phyloP scores from a whole-genome alignment of 2,329 filamentous ascomycete species.

The Bisporella sp. region DNA sequence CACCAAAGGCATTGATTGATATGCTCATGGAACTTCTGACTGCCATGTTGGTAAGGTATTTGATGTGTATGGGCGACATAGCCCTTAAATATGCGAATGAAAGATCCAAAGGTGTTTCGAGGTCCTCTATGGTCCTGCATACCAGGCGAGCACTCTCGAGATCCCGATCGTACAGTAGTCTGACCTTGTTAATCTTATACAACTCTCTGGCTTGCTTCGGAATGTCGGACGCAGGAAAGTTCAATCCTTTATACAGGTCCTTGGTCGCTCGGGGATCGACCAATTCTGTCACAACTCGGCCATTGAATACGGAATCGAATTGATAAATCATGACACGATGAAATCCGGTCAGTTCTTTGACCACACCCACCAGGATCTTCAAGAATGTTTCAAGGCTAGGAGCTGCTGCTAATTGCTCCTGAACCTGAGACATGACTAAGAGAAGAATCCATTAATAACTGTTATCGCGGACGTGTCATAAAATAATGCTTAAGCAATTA shows the following conservation, averaged over 20 bases:
- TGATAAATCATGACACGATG: constrained; percentile 92
- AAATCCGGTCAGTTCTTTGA: constrained; percentile 86
- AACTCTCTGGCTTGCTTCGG: constrained; percentile 81
- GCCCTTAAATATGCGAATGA: constrained; percentile 67
- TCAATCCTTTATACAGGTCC: constrained; percentile 79
- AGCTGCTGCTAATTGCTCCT: constrained; percentile 75
- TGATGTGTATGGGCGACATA: constrained; percentile 85
- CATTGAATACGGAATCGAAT: constrained; percentile 39
- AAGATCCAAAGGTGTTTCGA: constrained; percentile 71
- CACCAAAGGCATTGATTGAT: constrained; percentile 77
- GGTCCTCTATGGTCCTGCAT: constrained; percentile 66
- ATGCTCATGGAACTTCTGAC: constrained; percentile 95
- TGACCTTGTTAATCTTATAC: constrained; percentile 85
- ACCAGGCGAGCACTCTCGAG: constrained; percentile 74
- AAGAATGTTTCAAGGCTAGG: constrained; percentile 65
- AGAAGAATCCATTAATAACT: too few relatives aligned
- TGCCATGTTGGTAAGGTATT: constrained; percentile 83
- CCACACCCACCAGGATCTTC: constrained; percentile 75
- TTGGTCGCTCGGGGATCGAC: constrained; percentile 58
- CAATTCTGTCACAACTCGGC: neutral
- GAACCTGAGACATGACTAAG: constrained; percentile 67
- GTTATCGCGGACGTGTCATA: too few relatives aligned
- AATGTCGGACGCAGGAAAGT: constrained; percentile 85
- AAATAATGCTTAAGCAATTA: too few relatives aligned
- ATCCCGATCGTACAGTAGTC: constrained; percentile 79